Conservation (phyloP, 1,284 basidiomycete species). For the Wolfiporia cocos region DNA sequence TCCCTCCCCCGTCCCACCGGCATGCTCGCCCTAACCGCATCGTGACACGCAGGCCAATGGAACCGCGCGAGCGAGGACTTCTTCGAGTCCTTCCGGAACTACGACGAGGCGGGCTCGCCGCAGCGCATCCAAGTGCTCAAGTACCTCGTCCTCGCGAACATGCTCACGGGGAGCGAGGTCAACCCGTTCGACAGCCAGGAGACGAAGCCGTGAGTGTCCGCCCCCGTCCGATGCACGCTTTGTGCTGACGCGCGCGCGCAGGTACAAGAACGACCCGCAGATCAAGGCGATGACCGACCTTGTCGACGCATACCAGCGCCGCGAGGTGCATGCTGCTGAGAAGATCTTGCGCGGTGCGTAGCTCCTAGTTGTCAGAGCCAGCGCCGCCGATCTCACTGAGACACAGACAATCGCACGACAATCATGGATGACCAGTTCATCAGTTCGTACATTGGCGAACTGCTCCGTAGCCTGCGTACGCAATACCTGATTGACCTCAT, state of each 20-base stretch:
- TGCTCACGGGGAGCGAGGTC: constrained; percentile 97
- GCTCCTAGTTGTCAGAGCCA: constrained; percentile 4
- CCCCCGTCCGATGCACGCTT: background rate
- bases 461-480: constrained; percentile 87
- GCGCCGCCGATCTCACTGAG: background rate
- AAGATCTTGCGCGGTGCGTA: constrained; percentile 80
- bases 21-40: too few species aligned
- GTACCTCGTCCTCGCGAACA: constrained; percentile 96
- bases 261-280: constrained; percentile 94
- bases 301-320: constrained; percentile 92
- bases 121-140: constrained; percentile 98
- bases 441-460: constrained; percentile 89
- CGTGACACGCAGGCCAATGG: constrained; percentile 72
- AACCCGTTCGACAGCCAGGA: constrained; percentile 99
- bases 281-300: constrained; percentile 98
- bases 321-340: constrained; percentile 95
- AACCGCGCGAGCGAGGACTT: constrained; percentile 95
- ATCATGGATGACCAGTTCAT: constrained; percentile 97
- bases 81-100: constrained; percentile 98
- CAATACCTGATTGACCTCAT: constrained; percentile 97
- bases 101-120: constrained; percentile 95
- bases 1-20: too few species aligned
- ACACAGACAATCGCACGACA: constrained; percentile 88
- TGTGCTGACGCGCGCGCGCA: constrained; percentile 24
- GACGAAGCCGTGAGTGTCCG: constrained; percentile 80